phyloP scores from a whole-genome alignment of 495 filamentous ascomycete species.

The Daldinia grandis region DNA sequence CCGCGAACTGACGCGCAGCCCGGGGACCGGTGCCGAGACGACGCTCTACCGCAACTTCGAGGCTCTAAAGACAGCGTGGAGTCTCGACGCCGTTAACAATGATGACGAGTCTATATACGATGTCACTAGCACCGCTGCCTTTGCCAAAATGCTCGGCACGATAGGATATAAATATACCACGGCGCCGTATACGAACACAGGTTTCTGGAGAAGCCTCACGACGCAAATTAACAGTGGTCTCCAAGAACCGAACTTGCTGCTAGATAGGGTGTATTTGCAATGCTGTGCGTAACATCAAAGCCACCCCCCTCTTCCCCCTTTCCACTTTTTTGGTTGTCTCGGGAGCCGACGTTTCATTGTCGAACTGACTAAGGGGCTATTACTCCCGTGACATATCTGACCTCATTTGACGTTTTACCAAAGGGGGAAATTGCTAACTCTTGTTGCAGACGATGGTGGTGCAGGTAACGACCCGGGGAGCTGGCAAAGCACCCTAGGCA shows the following conservation, averaged over 20 bases:
- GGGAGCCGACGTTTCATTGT: not conserved
- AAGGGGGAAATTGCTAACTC: not conserved
- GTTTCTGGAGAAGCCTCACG: conserved; percentile 47
- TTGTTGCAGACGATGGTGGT: conserved; percentile 47
- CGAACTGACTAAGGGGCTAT: not conserved
- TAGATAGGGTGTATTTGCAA: conserved; percentile 54
- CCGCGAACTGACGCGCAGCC: conserved; percentile 44
- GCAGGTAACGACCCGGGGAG: conserved; percentile 48
- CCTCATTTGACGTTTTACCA: not conserved
- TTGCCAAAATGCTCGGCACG: conserved; percentile 51
- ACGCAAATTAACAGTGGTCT: conserved; percentile 44
- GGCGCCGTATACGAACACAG: conserved; percentile 51
- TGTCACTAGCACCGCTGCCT: conserved; percentile 48
- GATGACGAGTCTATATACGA: conserved; percentile 57
- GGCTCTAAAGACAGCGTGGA: conserved; percentile 50
- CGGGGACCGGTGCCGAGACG: conserved; percentile 46
- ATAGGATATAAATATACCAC: conserved; percentile 53
- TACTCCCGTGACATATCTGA: not conserved
- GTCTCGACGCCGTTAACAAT: conserved; percentile 55
- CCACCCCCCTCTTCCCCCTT: not conserved
- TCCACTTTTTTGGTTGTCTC: not conserved
- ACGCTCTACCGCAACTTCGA: conserved; percentile 50
- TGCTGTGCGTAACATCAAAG: conserved; percentile 32
- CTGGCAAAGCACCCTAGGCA: conserved; percentile 49
- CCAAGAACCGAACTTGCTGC: conserved; percentile 34